phyloP scores from a whole-genome alignment of 2,329 filamentous ascomycete species.

The Esteya vermicola region DNA sequence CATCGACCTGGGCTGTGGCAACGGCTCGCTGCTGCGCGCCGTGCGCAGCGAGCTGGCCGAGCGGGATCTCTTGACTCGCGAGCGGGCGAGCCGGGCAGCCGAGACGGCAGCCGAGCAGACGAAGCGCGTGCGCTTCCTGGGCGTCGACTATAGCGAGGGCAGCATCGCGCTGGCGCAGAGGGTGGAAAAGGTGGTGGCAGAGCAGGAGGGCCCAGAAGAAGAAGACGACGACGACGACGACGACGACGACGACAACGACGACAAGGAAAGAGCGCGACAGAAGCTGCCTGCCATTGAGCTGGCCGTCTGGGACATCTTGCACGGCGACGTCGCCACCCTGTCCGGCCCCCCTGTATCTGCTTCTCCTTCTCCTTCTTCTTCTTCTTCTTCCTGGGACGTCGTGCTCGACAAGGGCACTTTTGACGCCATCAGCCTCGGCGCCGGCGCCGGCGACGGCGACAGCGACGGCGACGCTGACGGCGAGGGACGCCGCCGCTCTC shows the following conservation, averaged over 20 bases:
- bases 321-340: slow-evolving; percentile 19
- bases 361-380: too few relatives aligned
- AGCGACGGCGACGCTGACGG: not conserved
- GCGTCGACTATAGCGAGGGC: slow-evolving; percentile 72
- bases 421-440: slow-evolving; percentile 74
- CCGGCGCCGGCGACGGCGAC: slow-evolving; percentile 21
- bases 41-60: slow-evolving; percentile 38
- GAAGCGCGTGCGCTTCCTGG: slow-evolving; percentile 65
- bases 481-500: too few relatives aligned
- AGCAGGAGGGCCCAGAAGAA: slow-evolving; percentile 8
- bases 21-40: slow-evolving; percentile 81
- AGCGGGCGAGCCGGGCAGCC: too few relatives aligned
- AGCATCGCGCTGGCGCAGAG: slow-evolving; percentile 61
- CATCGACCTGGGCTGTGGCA: slow-evolving; percentile 85
- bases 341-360: slow-evolving; percentile 1
- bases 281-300: slow-evolving; percentile 23
- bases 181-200: slow-evolving; percentile 30
- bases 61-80: slow-evolving; percentile 35
- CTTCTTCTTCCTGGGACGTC: slow-evolving; percentile 71
- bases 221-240: not conserved
- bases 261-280: too few relatives aligned
- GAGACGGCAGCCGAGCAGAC: too few relatives aligned
- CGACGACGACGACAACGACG: not conserved
- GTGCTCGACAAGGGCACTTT: slow-evolving; percentile 98
- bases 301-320: slow-evolving; percentile 49